These are phyloP conservation scores for Phlebopus sp. DNA, from an alignment of 1,284 basidiomycete genomes.

Conservation along the genomic window DNA sequence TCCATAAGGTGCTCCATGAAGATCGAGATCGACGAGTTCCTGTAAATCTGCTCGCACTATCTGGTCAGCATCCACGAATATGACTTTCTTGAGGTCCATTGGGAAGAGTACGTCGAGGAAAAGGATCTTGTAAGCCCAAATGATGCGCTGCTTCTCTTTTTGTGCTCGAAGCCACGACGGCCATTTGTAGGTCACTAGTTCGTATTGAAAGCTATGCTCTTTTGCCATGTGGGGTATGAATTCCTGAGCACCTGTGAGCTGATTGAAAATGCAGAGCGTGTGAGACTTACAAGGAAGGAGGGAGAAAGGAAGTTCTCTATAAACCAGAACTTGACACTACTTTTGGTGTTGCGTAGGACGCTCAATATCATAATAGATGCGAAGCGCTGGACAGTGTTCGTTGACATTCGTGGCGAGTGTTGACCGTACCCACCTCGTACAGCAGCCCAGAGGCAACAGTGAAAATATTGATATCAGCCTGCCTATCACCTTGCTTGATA, in stretches of 20 bases:
- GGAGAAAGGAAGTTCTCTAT: slow-evolving; percentile 99
- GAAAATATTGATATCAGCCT: slow-evolving; percentile 97
- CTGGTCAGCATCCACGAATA: slow-evolving; percentile 97
- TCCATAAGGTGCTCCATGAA: slow-evolving; percentile 89
- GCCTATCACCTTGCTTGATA: slow-evolving; percentile 29
- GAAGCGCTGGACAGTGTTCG: slow-evolving; percentile 65
- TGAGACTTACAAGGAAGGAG: slow-evolving; percentile 77
- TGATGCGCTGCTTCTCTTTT: slow-evolving; percentile 95
- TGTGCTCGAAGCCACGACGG: slow-evolving; percentile 96
- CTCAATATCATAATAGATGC: slow-evolving; percentile 98
- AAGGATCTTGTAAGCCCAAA: slow-evolving; percentile 99
- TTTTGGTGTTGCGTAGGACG: slow-evolving; percentile 90
- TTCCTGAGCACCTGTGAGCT: slow-evolving; percentile 51
- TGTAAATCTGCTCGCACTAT: slow-evolving; percentile 95
- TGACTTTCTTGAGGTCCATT: slow-evolving; percentile 96
- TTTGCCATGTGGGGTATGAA: slow-evolving; percentile 91
- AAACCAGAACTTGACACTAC: slow-evolving; percentile 98
- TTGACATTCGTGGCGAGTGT: slow-evolving; percentile 4
- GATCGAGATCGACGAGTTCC: slow-evolving; percentile 87
- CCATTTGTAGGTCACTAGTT: slow-evolving; percentile 98
- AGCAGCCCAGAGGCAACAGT: slow-evolving; percentile 95
- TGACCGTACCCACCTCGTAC: slow-evolving; percentile 70
- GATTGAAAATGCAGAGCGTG: neutral
- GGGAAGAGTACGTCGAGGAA: slow-evolving; percentile 99
- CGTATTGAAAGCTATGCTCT: slow-evolving; percentile 93